Percentiles rank a stretch among this genome's conserved stretches.
phyloP scores from a whole-genome alignment of 306 rosid species.

The Sicyos edulis region DNA sequence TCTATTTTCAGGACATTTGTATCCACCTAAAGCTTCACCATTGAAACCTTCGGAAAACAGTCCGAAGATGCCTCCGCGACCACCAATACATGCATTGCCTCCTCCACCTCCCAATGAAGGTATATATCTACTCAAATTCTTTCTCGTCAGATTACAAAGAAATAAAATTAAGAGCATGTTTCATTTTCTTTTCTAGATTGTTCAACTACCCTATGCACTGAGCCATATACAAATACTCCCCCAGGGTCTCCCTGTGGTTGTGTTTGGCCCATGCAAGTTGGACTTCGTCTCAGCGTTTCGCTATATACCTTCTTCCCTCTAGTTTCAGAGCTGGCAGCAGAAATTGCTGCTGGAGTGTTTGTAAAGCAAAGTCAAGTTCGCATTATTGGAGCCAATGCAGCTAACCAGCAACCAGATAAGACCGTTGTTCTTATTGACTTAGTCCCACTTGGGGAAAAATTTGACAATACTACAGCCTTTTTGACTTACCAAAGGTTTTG shows the following conservation, averaged over 20 bases:
- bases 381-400: constrained; percentile 79
- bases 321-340: constrained; percentile 72
- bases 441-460: constrained; percentile 63
- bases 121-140: constrained; percentile 23
- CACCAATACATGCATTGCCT: constrained; percentile 57
- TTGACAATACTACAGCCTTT: constrained; percentile 67
- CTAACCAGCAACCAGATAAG: constrained; percentile 64
- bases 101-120: constrained; percentile 99
- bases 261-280: constrained; percentile 81
- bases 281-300: constrained; percentile 62
- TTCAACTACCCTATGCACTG: constrained; percentile 51
- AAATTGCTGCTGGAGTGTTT: constrained; percentile 53
- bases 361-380: constrained; percentile 80
- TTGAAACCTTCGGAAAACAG: constrained; percentile 32
- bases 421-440: constrained; percentile 65
- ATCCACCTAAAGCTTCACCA: constrained; percentile 45
- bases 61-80: constrained; percentile 45
- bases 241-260: constrained; percentile 89
- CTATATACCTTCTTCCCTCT: constrained; percentile 82
- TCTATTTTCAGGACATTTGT: constrained; percentile 19
- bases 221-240: constrained; percentile 75
- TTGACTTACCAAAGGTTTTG: constrained; percentile 72
- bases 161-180: neutral
- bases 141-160: neutral
- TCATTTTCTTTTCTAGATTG: constrained; percentile 54